Evolutionary conservation across 1,284 basidiomycete genomes (phyloP).

Genomic region (Cryptococcus amylolentus): DNA sequence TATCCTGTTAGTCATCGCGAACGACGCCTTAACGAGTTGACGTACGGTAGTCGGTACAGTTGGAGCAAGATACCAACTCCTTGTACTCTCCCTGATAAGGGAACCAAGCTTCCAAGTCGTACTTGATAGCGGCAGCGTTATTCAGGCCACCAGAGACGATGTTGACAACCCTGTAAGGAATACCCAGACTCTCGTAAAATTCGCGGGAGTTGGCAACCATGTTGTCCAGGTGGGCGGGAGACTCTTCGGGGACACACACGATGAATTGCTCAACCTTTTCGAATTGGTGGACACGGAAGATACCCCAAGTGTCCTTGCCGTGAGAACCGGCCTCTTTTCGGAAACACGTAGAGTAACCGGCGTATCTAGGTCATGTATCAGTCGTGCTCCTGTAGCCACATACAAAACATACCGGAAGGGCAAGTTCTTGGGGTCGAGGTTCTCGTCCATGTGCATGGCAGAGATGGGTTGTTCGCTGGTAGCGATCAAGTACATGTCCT

Average conservation of each 20-base stretch:
- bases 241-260: conserved; percentile 88
- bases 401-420: conserved; percentile 70
- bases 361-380: conserved; percentile 48
- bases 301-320: conserved; percentile 98
- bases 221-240: conserved; percentile 87
- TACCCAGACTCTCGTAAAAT: conserved; percentile 90
- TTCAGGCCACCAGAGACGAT: conserved; percentile 97
- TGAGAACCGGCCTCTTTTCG: conserved; percentile 96
- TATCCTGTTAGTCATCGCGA: conserved; percentile 5
- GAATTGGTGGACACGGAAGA: conserved; percentile 99
- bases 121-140: conserved; percentile 94
- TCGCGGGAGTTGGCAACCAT: conserved; percentile 88
- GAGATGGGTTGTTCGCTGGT: conserved; percentile 99
- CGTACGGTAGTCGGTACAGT: conserved; percentile 92
- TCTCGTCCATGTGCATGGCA: conserved; percentile 90
- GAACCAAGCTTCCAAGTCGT: conserved; percentile 98
- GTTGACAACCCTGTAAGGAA: conserved; percentile 89
- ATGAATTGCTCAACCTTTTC: conserved; percentile 98
- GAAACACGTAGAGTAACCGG: conserved; percentile 87
- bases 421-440: conserved; percentile 90
- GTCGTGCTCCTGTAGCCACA: not conserved
- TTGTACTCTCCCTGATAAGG: conserved; percentile 96
- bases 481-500: conserved; percentile 98
- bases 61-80: conserved; percentile 87
- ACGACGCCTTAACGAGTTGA: conserved; percentile 21